phyloP scores from a whole-genome alignment of 2,329 filamentous ascomycete species.

The Fusarium lateritium region DNA sequence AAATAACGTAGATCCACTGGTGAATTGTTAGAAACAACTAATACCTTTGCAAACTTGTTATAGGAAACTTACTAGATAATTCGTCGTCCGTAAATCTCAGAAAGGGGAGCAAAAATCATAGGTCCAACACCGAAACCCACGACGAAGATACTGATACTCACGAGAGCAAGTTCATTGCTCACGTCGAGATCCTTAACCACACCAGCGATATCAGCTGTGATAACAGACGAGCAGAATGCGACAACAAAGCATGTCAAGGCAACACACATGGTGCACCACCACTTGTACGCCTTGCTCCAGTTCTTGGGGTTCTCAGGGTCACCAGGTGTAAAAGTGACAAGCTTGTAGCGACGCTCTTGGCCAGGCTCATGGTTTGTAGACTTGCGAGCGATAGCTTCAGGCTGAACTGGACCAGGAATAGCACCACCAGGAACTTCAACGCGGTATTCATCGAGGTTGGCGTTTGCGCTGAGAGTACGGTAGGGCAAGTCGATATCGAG shows the following conservation, averaged over 20 bases:
- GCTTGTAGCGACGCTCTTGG: conserved; percentile 59
- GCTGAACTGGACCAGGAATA: conserved; percentile 64
- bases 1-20: conserved; percentile 71
- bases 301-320: conserved; percentile 89
- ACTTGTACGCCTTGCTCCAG: conserved; percentile 83
- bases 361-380: conserved; percentile 30
- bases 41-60: neutral
- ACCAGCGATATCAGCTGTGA: conserved; percentile 81
- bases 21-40: neutral
- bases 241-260: conserved; percentile 83
- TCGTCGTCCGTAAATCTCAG: conserved; percentile 80
- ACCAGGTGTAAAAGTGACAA: conserved; percentile 76
- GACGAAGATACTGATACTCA: conserved; percentile 83
- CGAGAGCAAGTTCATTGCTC: conserved; percentile 78
- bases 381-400: conserved; percentile 45
- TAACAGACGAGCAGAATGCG: conserved; percentile 79
- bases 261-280: conserved; percentile 89
- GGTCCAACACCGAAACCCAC: conserved; percentile 86
- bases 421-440: conserved; percentile 73
- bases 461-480: conserved; percentile 71
- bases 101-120: conserved; percentile 84
- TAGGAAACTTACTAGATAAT: conserved; percentile 72
- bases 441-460: conserved; percentile 77
- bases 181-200: conserved; percentile 76
- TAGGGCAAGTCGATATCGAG: conserved; percentile 73